Base-by-base conservation (phyloP, 495 filamentous ascomycete species). In the Tuber microsphaerosporum region DNA sequence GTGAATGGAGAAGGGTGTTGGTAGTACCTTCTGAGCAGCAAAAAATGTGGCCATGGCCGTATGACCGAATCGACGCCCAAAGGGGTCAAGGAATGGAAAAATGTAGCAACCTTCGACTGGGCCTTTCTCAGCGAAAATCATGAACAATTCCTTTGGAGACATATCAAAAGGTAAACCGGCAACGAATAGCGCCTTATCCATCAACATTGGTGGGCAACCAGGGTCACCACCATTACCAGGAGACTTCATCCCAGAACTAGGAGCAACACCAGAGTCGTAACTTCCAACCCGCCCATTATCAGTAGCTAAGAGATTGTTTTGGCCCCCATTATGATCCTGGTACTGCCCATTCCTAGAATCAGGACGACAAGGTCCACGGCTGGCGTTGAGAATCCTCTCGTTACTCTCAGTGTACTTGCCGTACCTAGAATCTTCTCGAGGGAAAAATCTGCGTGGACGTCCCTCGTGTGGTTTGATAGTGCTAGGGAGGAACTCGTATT, bases 141-240 rank as follows among this genome's bases (percentile, higher is more conserved):
- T 75, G 51, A 74, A 83, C 26, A 83, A 73, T 39, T 81, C 79
- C 69, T 83, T 81, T 9, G 81, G 81, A 44, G 75, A 72, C 81
- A 83, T 83, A 74, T 83, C 81, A 22, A 74, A 69, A 8, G 81
- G 81, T 12, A 83, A 34, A 46, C 82, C 82, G 20, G 81, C 81
- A 70, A 83, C 81, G 43, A 65, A 77, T 3, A 83, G 48, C 9
- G 75, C 75, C 51, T 82, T 82, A 41, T 80, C 82, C 80, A 82
- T 79, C 56, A 82, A 70, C 48, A 82, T 72, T 17, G 75, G 81
- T 17, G 77, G 42, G 39, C 76, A 71, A 42, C 68, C 45, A n/a
- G 71, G 42, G 39, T 74, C 73, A 56, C 39, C 71, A 65, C 14
- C 14, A 34, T 34, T 26, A 65, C 34, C 56, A 26, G 56, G 26